Conservation (phyloP, 495 filamentous ascomycete genomes). For the Aspergillus carlsbadensis region DNA sequence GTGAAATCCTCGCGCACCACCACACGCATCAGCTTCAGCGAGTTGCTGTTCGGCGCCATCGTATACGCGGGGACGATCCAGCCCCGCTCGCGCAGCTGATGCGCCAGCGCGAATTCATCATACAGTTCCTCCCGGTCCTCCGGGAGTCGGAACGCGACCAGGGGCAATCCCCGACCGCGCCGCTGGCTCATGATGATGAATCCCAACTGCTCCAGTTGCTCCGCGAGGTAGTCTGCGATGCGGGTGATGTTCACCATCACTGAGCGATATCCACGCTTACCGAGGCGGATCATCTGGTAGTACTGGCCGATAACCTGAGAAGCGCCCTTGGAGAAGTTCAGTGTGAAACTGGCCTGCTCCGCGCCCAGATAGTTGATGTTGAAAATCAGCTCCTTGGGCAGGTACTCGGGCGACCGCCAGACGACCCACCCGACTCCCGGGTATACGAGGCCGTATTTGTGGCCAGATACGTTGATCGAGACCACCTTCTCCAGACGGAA, state of each 20-base stretch:
- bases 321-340: slow-evolving; percentile 94
- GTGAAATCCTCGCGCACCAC: slow-evolving; percentile 90
- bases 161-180: slow-evolving; percentile 70
- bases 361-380: slow-evolving; percentile 98
- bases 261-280: slow-evolving; percentile 84
- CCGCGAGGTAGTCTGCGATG: slow-evolving; percentile 77
- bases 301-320: slow-evolving; percentile 94
- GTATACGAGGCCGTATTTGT: slow-evolving; percentile 81
- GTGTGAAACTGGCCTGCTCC: slow-evolving; percentile 89
- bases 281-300: slow-evolving; percentile 91
- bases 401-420: slow-evolving; percentile 79
- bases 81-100: slow-evolving; percentile 77
- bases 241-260: slow-evolving; percentile 90
- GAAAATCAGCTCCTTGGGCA: slow-evolving; percentile 90
- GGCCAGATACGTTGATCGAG: slow-evolving; percentile 89
- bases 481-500: slow-evolving; percentile 84
- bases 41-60: slow-evolving; percentile 81
- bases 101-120: slow-evolving; percentile 84
- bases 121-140: slow-evolving; percentile 59
- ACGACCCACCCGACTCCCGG: slow-evolving; percentile 92
- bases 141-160: slow-evolving; percentile 80
- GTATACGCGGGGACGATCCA: slow-evolving; percentile 95
- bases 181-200: slow-evolving; percentile 87
- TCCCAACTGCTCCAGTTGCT: slow-evolving; percentile 66
- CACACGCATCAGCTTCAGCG: slow-evolving; percentile 83